phyloP scores from a whole-genome alignment of 2,329 filamentous ascomycete species.

The Calonectria ilicicola region DNA sequence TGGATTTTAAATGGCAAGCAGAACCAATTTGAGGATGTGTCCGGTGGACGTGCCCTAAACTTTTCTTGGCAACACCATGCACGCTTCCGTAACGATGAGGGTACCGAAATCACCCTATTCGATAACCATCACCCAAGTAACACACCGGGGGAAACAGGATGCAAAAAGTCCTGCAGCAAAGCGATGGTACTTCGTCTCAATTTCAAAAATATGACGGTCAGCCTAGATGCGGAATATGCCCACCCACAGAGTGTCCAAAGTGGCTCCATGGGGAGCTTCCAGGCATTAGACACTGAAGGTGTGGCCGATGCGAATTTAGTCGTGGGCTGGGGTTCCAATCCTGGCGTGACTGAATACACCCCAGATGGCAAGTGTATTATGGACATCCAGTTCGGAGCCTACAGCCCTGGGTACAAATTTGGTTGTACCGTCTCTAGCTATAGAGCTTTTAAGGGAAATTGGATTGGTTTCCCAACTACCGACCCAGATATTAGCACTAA shows the following conservation, averaged over 20 bases:
- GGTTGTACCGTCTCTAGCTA: slow-evolving; percentile 17
- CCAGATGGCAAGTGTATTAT: slow-evolving; percentile 15
- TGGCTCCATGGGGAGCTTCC: slow-evolving; percentile 19
- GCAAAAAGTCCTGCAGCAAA: background rate
- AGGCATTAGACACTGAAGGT: slow-evolving; percentile 4
- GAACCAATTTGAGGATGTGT: slow-evolving; percentile 16
- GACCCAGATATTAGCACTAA: slow-evolving; percentile 13
- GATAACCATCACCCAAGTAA: slow-evolving; percentile 24
- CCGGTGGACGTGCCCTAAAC: background rate
- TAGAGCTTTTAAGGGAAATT: slow-evolving; percentile 14
- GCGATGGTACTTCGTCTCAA: slow-evolving; percentile 1
- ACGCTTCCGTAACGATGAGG: slow-evolving; percentile 15
- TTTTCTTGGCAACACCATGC: slow-evolving; percentile 24
- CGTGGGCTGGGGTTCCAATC: slow-evolving; percentile 21
- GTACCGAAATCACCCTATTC: slow-evolving; percentile 14
- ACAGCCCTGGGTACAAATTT: slow-evolving; percentile 13
- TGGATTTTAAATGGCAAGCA: slow-evolving; percentile 16
- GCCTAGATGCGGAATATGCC: background rate
- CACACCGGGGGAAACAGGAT: background rate
- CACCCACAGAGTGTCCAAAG: slow-evolving; percentile 16
- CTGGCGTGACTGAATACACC: slow-evolving; percentile 13
- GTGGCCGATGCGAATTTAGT: slow-evolving; percentile 7
- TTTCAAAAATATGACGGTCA: slow-evolving; percentile 6
- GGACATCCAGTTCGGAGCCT: slow-evolving; percentile 20
- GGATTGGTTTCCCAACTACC: slow-evolving; percentile 7